These are phyloP conservation scores for Agaricus subrufescens DNA, from an alignment of 768 basidiomycete species.

Conservation along the genomic window DNA sequence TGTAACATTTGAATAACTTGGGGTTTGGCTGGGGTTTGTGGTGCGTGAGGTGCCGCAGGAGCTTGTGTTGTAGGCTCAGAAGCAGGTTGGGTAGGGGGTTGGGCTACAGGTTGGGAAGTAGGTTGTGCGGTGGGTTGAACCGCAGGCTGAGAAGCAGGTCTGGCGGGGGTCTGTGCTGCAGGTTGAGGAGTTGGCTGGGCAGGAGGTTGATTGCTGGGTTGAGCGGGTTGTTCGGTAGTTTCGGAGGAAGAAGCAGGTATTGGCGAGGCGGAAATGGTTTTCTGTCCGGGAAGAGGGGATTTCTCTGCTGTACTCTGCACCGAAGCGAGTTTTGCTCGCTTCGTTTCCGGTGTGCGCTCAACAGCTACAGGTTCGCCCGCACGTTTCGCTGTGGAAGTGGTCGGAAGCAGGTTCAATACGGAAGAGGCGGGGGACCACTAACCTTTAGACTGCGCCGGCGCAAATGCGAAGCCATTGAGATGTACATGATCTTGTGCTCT, in stretches of 20 bases:
- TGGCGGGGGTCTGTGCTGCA: background rate
- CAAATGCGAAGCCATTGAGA: constrained; percentile 43
- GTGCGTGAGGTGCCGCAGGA: background rate
- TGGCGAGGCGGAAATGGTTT: constrained; percentile 10
- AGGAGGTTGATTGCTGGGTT: constrained; percentile 10
- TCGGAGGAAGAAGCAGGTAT: background rate
- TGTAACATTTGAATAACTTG: constrained; percentile 2
- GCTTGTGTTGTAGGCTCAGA: constrained; percentile 1
- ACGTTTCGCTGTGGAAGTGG: constrained; percentile 34
- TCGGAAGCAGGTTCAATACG: background rate
- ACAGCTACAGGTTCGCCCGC: constrained; percentile 28
- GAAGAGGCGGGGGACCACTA: background rate
- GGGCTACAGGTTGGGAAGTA: constrained; percentile 14
- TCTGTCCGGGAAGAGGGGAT: constrained; percentile 18
- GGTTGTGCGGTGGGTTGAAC: constrained; percentile 11
- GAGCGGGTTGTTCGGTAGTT: constrained; percentile 16
- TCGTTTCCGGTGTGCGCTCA: constrained; percentile 34
- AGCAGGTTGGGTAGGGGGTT: background rate
- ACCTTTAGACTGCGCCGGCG: constrained; percentile 24
- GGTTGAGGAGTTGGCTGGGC: constrained; percentile 8
- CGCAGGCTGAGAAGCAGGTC: too few species aligned
- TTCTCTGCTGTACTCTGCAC: constrained; percentile 9
- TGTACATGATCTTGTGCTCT: constrained; percentile 39
- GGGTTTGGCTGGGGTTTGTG: constrained; percentile 17
- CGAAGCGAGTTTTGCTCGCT: constrained; percentile 1